A percentile compares a stretch with the other conserved stretches of the same genome.
Conservation (phyloP, 2,329 filamentous ascomycete genomes). For the Fusarium sp. region DNA sequence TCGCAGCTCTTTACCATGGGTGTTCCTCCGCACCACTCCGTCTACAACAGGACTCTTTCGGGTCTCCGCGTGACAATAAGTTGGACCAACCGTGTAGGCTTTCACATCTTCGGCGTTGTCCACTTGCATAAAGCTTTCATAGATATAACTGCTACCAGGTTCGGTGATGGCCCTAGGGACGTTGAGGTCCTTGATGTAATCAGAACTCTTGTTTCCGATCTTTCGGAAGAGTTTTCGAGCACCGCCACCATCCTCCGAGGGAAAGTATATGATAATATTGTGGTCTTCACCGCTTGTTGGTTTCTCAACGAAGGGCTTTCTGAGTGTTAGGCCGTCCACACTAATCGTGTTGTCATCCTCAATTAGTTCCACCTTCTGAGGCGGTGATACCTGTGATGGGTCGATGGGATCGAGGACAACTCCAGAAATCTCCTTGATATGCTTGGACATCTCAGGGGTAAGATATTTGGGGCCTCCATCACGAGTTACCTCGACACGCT, state of each 20-base stretch:
- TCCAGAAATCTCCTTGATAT: slow-evolving; percentile 84
- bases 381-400: slow-evolving; percentile 71
- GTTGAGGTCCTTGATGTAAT: slow-evolving; percentile 83
- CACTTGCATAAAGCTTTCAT: slow-evolving; percentile 96
- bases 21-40: slow-evolving; percentile 94
- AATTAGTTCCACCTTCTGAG: slow-evolving; percentile 83
- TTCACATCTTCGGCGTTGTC: slow-evolving; percentile 99
- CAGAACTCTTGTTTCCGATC: slow-evolving; percentile 98
- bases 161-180: slow-evolving; percentile 87
- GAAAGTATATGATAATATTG: slow-evolving; percentile 98
- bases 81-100: slow-evolving; percentile 93
- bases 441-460: slow-evolving; percentile 81
- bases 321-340: slow-evolving; percentile 84
- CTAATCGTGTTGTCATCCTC: slow-evolving; percentile 89
- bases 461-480: slow-evolving; percentile 88
- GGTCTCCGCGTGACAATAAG: slow-evolving; percentile 96
- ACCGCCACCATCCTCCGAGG: slow-evolving; percentile 86
- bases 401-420: slow-evolving; percentile 78
- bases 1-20: slow-evolving; percentile 94
- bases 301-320: slow-evolving; percentile 98
- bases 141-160: slow-evolving; percentile 86
- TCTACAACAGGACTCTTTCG: slow-evolving; percentile 98
- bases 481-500: slow-evolving; percentile 88
- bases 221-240: slow-evolving; percentile 94
- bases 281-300: slow-evolving; percentile 98